These are phyloP conservation scores for Allodekkera sacchari DNA, from an alignment of 805 yeast species.

Conservation along the genomic window DNA sequence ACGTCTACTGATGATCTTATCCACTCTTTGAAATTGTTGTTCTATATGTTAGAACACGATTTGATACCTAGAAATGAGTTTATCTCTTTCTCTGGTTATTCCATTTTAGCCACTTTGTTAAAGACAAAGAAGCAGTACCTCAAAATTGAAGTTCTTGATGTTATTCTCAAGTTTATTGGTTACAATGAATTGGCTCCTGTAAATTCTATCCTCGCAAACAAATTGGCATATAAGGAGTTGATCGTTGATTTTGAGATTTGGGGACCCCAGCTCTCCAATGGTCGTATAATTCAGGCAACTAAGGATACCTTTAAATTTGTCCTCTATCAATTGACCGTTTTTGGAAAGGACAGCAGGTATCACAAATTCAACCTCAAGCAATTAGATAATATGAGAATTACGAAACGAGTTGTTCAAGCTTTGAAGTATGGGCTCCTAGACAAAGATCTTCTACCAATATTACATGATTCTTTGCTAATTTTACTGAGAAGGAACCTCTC, in stretches of 20 bases:
- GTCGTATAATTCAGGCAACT: slow-evolving; percentile 12
- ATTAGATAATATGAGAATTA: slow-evolving; percentile 40
- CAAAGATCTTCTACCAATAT: slow-evolving; percentile 26
- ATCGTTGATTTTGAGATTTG: slow-evolving; percentile 60
- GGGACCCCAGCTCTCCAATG: slow-evolving; percentile 23
- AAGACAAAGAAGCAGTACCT: slow-evolving; percentile 35
- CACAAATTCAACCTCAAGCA: slow-evolving; percentile 42
- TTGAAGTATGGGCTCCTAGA: slow-evolving; percentile 34
- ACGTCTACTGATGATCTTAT: slow-evolving; percentile 26
- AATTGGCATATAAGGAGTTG: slow-evolving; percentile 46
- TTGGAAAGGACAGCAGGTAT: slow-evolving; percentile 46
- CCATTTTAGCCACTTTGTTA: slow-evolving; percentile 45
- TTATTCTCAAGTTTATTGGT: slow-evolving; percentile 47
- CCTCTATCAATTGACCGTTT: slow-evolving; percentile 48
- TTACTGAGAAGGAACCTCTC: slow-evolving; percentile 41
- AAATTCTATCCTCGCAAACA: slow-evolving; percentile 50
- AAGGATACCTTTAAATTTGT: slow-evolving; percentile 43
- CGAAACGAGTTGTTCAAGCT: slow-evolving; percentile 40
- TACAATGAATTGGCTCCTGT: slow-evolving; percentile 41
- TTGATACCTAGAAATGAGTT: slow-evolving; percentile 45
- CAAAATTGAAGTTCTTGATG: slow-evolving; percentile 36
- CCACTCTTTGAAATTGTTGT: slow-evolving; percentile 31
- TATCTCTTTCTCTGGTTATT: slow-evolving; percentile 53
- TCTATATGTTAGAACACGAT: slow-evolving; percentile 35
- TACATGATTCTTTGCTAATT: slow-evolving; percentile 31